Evolutionary conservation across 805 yeast genomes (phyloP).

Genomic region (Teunomyces tritomae): DNA sequence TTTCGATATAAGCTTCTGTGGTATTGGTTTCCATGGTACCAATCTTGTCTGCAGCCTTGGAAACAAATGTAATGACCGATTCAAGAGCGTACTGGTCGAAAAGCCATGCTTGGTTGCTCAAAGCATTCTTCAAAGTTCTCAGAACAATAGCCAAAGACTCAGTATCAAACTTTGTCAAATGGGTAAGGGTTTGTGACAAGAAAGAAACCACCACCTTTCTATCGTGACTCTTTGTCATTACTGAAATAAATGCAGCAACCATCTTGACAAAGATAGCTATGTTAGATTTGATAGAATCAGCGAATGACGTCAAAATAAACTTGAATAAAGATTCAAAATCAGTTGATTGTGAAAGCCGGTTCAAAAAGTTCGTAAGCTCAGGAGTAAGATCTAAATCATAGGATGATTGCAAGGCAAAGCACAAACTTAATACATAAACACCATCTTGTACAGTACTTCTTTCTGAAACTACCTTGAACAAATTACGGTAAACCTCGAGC

Average conservation of each 20-base stretch:
- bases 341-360: conserved; percentile 1
- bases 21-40: conserved; percentile 1
- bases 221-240: conserved; percentile 11
- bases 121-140: conserved; percentile 32
- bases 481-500: conserved; percentile 12
- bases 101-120: conserved; percentile 53
- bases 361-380: conserved; percentile 1
- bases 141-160: conserved; percentile 12
- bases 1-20: conserved; percentile 17
- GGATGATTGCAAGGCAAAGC: conserved; percentile 7
- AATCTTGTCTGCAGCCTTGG: conserved; percentile 17
- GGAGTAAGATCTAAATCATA: not conserved
- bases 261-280: conserved; percentile 17
- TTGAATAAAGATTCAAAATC: conserved; percentile 12
- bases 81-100: conserved; percentile 69
- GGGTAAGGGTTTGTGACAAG: conserved; percentile 23
- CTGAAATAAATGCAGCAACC: conserved; percentile 14
- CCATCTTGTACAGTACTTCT: conserved; percentile 13
- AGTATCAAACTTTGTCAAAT: conserved; percentile 7
- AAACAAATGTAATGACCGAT: conserved; percentile 41
- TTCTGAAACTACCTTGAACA: conserved; percentile 26
- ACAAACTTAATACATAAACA: conserved; percentile 15
- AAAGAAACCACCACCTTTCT: conserved; percentile 24
- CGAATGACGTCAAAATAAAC: conserved; percentile 16
- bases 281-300: conserved; percentile 11